Evolutionary conservation across 140 eudicot species (phyloP).

Genomic region (Erigeron philadelphicus): DNA sequence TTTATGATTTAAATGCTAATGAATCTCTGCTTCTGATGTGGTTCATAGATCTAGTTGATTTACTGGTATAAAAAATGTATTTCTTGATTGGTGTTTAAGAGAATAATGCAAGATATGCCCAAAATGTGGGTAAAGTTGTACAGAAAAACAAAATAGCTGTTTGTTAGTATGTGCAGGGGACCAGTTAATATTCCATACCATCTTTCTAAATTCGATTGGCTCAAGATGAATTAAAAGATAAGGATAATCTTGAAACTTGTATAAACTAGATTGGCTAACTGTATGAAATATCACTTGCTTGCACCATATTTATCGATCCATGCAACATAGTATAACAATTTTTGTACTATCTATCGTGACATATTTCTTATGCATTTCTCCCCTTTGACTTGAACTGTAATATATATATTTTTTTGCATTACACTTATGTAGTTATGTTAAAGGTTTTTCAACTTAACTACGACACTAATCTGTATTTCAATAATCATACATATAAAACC

Average conservation of each 20-base stretch:
- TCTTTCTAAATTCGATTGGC: constrained; percentile 21
- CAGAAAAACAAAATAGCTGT: constrained; percentile 17
- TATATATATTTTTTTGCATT: background rate
- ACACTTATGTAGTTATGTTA: background rate
- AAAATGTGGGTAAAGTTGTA: constrained; percentile 22
- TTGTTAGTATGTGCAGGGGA: constrained; percentile 27
- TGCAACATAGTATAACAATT: background rate
- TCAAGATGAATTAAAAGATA: constrained; percentile 26
- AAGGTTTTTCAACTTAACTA: background rate
- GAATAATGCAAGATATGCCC: constrained; percentile 17
- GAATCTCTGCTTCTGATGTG: background rate
- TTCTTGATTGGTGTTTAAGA: constrained; percentile 9
- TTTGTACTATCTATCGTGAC: background rate
- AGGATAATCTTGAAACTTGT: background rate
- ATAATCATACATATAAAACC: background rate
- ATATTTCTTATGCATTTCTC: background rate
- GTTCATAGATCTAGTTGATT: constrained; percentile 25
- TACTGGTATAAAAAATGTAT: constrained; percentile 16
- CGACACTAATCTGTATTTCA: background rate
- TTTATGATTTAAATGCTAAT: constrained; percentile 18
- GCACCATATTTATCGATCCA: background rate
- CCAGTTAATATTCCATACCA: constrained; percentile 8
- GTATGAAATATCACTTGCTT: background rate
- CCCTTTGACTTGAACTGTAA: background rate
- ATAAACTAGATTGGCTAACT: background rate